phyloP scores from a whole-genome alignment of 75 land plant genomes.

The Cupressus sempervirens region DNA sequence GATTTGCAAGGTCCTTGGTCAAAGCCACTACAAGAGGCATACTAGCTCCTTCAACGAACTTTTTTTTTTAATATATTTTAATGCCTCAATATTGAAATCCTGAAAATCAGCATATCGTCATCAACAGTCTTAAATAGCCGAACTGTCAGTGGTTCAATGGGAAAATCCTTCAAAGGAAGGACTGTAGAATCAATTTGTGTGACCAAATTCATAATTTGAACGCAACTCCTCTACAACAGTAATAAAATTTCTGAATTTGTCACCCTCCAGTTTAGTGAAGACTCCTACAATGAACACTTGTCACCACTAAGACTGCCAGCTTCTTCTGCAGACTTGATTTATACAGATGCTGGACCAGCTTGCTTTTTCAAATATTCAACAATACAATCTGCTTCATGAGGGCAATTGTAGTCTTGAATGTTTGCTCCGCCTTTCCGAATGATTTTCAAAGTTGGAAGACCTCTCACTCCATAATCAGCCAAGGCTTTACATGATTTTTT shows the following conservation, averaged over 20 bases:
- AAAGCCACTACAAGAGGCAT: slow-evolving; percentile 57
- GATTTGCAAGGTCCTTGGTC: slow-evolving; percentile 59
- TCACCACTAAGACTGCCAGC: slow-evolving; percentile 40
- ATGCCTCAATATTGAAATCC: slow-evolving; percentile 66
- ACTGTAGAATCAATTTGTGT: slow-evolving; percentile 65
- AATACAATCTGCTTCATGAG: slow-evolving; percentile 88
- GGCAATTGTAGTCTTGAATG: slow-evolving; percentile 80
- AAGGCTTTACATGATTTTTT: too few relatives aligned
- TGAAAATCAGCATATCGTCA: slow-evolving; percentile 78
- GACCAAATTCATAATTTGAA: slow-evolving; percentile 78
- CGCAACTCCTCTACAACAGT: slow-evolving; percentile 67
- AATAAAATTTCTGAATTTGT: slow-evolving; percentile 54
- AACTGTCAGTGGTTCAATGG: slow-evolving; percentile 51
- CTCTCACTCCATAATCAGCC: too few relatives aligned
- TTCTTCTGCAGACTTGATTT: slow-evolving; percentile 53
- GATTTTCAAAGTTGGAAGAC: too few relatives aligned
- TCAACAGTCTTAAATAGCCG: slow-evolving; percentile 87
- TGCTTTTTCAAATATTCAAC: slow-evolving; percentile 82
- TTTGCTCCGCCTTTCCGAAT: slow-evolving; percentile 56
- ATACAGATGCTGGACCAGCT: slow-evolving; percentile 80
- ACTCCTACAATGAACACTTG: slow-evolving; percentile 67
- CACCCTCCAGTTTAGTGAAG: too few relatives aligned
- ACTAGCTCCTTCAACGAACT: slow-evolving; percentile 71
- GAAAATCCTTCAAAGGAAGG: slow-evolving; percentile 64
- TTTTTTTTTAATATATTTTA: too few relatives aligned